Percentiles rank a stretch among this genome's conserved stretches.
phyloP scores from a whole-genome alignment of 2,329 filamentous ascomycete species.

The Verticillium isaacii region DNA sequence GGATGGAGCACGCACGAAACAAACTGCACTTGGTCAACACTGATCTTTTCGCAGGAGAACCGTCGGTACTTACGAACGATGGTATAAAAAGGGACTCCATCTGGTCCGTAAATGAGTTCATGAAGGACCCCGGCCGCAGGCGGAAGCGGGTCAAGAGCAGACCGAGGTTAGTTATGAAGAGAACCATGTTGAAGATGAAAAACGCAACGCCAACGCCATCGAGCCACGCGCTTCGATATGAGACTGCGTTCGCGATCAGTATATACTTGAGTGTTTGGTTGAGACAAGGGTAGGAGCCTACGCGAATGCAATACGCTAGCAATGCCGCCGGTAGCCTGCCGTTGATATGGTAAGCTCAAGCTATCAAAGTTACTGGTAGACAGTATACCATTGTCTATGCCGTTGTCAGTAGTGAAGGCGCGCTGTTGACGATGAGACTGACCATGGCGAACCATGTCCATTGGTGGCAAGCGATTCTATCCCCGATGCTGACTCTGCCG shows the following conservation, averaged over 20 bases:
- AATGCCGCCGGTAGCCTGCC: slow-evolving; percentile 50
- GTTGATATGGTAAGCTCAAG: background rate
- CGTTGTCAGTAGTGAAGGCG: slow-evolving; percentile 9
- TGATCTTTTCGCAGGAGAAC: background rate
- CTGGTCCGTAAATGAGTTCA: slow-evolving; percentile 67
- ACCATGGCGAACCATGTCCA: slow-evolving; percentile 77
- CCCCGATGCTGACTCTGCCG: slow-evolving; percentile 38
- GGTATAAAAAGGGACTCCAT: slow-evolving; percentile 76
- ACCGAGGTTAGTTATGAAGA: slow-evolving; percentile 59
- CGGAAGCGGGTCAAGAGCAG: slow-evolving; percentile 66
- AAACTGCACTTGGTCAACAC: slow-evolving; percentile 23
- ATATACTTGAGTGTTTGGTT: too few species aligned
- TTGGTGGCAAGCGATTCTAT: slow-evolving; percentile 46
- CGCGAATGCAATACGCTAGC: slow-evolving; percentile 45
- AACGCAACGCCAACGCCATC: slow-evolving; percentile 55
- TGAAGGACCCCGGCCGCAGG: slow-evolving; percentile 65
- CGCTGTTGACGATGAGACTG: background rate
- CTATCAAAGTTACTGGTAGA: background rate
- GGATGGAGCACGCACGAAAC: slow-evolving; percentile 31
- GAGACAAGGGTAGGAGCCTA: slow-evolving; percentile 10
- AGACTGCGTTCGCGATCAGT: slow-evolving; percentile 26
- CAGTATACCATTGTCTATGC: slow-evolving; percentile 25
- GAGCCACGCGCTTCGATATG: slow-evolving; percentile 51
- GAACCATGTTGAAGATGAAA: slow-evolving; percentile 57
- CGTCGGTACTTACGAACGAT: slow-evolving; percentile 46